Base-by-base conservation (phyloP, 1,139 yeast genomes). In the Zygosaccharomyces pseudobailii region DNA sequence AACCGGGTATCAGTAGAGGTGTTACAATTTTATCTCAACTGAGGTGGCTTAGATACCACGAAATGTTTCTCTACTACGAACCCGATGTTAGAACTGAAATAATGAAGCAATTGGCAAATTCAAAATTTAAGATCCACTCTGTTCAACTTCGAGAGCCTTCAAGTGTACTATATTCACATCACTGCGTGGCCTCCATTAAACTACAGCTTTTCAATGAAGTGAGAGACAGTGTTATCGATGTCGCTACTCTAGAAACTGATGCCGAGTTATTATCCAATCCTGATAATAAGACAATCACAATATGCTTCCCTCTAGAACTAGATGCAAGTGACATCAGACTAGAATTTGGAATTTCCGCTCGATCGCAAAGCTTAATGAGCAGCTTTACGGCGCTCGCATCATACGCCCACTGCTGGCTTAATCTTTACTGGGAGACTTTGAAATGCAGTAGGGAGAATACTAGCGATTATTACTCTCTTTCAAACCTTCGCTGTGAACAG, bases 21-120 rank as follows among this genome's bases (percentile, higher is more conserved):
- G 81, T 92, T 1, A 78, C 89, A 0, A 87, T 88, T 19, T 52
- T 61, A 19, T 82, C 92, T 5, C 97, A 92, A 64, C 61, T 73
- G 20, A 64, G 92, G 40, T 87, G 83, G 58, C 68, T 89, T 34
- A 58, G 68, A 3, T 90, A 92, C 62, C 82, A 82, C 66, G 72
- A 73, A 46, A 51, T 56, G 28, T 78, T 62, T 49, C 57, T 60
- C 4, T 53, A 53, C 17, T 51, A 51, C 35, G 55, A 51, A 33
- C 40, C 45, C 19, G 37, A 27, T n/a, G 34, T 52, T 22, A 47
- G 56, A 41, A 42, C 38, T 10, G 36, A 27, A 17, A 37, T 56
- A n/a, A 33, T 55, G 27, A 27, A 45, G 10, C 43, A 47, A 33
- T 25, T 50, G 7, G 42, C 42, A 5, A 17, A 22, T 13, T 46